Base-by-base conservation (phyloP, 2,329 filamentous ascomycete genomes). In the Decorospora gaudefroyi region DNA sequence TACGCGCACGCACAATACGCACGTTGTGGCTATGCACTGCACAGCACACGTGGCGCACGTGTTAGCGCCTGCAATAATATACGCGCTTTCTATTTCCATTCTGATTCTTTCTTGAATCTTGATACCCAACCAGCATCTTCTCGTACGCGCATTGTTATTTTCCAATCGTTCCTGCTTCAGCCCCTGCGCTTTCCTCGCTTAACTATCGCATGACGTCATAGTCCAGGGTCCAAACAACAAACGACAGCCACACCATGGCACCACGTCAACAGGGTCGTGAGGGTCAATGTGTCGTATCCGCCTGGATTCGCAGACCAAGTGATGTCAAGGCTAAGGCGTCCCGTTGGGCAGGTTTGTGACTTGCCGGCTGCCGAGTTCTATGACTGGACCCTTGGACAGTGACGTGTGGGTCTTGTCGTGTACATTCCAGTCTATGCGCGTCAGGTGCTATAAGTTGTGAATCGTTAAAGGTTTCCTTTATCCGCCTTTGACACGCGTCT, bases 241-340 rank as follows among this genome's bases (percentile, higher is more conserved):
- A 21, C 11, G 41, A n/a, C n/a, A n/a, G n/a, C n/a, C n/a, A n/a
- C n/a, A n/a, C n/a, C 36, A 34, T 43, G 30, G 29, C 42, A 50
- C 45, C 57, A 61, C 57, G 57, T 61, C 53, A 51, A 61, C 49
- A 30, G 31, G 12, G 38, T 46, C n/a, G n/a, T n/a, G n/a, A n/a
- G n/a, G 44, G 51, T 49, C 52, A 40, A 44, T 53, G 52, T 55
- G 49, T 35, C 31, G 40, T 39, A 27, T 45, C 27, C 33, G 31
- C 44, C 42, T 16, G 13, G 37, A 50, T 38, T 18, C 36, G 43
- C 25, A 33, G 18, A 15, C 21, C 13, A 26, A 23, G 30, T 35
- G 51, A 57, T 59, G 53, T 26, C 37, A 50, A 57, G 52, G 57
- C 53, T 57, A 55, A 44, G 36, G 42, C 49, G 52, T n/a, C n/a